Conservation (phyloP, 2,329 filamentous ascomycete genomes). For the Ascochyta fabae region DNA sequence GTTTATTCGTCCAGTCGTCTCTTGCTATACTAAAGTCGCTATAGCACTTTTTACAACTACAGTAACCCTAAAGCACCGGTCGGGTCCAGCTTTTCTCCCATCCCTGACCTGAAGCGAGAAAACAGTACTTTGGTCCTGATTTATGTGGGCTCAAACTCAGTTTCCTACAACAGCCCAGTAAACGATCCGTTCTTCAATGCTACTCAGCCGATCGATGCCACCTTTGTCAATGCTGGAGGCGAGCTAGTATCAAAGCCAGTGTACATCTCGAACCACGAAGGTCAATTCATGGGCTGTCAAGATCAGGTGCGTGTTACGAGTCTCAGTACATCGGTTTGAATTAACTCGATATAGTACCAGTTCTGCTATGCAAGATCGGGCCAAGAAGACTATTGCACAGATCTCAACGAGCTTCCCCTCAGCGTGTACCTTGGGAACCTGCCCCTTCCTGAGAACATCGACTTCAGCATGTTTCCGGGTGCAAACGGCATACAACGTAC, state of each 20-base stretch:
- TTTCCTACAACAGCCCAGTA: neutral
- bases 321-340: too few relatives aligned
- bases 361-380: slow-evolving; percentile 4
- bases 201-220: neutral
- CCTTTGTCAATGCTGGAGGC: neutral
- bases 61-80: slow-evolving; percentile 1
- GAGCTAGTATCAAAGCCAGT: slow-evolving; percentile 2
- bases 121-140: slow-evolving; percentile 4
- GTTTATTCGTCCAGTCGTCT: neutral
- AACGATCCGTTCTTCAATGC: slow-evolving; percentile 12
- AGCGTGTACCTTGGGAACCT: slow-evolving; percentile 5
- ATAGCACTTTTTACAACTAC: slow-evolving; percentile 3
- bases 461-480: slow-evolving; percentile 16
- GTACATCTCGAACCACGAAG: slow-evolving; percentile 3
- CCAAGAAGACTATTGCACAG: slow-evolving; percentile 7
- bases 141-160: neutral
- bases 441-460: slow-evolving; percentile 11
- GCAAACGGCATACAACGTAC: slow-evolving; percentile 22
- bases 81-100: neutral
- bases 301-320: slow-evolving; percentile 1
- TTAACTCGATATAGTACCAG: slow-evolving; percentile 2
- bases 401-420: slow-evolving; percentile 4
- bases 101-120: neutral
- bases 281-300: slow-evolving; percentile 1
- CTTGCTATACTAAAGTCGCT: neutral